Conservation (phyloP, 768 basidiomycete genomes). For the Leccinellum luteum region DNA sequence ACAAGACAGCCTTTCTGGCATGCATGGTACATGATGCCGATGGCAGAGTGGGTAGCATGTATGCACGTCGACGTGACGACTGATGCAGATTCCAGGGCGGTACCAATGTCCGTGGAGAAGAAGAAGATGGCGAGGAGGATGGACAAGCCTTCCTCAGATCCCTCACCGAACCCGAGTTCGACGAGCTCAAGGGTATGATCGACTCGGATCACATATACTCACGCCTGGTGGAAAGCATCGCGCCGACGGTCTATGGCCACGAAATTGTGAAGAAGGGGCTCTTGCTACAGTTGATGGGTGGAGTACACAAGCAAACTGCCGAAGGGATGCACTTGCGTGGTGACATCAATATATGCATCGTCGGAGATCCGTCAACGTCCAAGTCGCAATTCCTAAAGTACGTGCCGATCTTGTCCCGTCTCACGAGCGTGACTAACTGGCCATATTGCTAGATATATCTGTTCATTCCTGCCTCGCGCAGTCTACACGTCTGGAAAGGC, state of each 20-base stretch:
- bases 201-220: conserved; percentile 93
- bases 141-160: conserved; percentile 85
- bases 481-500: conserved; percentile 99
- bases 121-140: conserved; percentile 73
- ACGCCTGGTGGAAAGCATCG: conserved; percentile 90
- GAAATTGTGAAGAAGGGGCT: conserved; percentile 99
- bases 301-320: conserved; percentile 93
- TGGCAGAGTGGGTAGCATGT: conserved; percentile 61
- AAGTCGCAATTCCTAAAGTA: conserved; percentile 99
- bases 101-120: conserved; percentile 88
- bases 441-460: conserved; percentile 74
- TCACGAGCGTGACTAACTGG: background rate
- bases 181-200: conserved; percentile 93
- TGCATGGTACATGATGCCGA: conserved; percentile 97
- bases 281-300: conserved; percentile 94
- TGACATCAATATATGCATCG: conserved; percentile 97
- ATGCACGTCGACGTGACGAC: background rate
- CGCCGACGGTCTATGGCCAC: conserved; percentile 97
- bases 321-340: conserved; percentile 99
- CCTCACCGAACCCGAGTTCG: conserved; percentile 90
- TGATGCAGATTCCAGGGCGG: conserved; percentile 50
- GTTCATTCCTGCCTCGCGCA: conserved; percentile 95
- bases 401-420: conserved; percentile 25
- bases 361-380: conserved; percentile 96
- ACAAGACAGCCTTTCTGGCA: conserved; percentile 97